phyloP scores from a whole-genome alignment of 192 early-diverging fungal species.

The Mortierella alpina region DNA sequence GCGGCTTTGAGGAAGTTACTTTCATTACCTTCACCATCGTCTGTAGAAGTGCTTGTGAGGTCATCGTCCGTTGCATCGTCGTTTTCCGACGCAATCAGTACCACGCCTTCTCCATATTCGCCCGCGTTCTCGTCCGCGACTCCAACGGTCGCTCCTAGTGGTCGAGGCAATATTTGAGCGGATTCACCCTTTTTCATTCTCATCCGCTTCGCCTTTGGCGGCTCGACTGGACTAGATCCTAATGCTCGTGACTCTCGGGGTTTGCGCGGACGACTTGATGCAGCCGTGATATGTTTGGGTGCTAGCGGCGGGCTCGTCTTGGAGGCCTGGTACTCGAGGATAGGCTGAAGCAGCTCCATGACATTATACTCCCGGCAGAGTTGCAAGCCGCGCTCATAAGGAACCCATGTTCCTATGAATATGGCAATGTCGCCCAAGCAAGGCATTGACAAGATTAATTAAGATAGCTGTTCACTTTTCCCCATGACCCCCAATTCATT shows the following conservation, averaged over 20 bases:
- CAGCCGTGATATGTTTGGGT: slow-evolving; percentile 67
- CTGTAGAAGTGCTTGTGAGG: slow-evolving; percentile 1
- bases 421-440: not conserved
- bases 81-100: not conserved
- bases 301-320: slow-evolving; percentile 64
- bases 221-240: not conserved
- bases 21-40: slow-evolving; percentile 7
- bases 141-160: not conserved
- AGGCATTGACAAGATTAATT: not conserved
- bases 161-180: not conserved
- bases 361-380: slow-evolving; percentile 87
- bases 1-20: not conserved
- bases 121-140: not conserved
- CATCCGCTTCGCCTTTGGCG: too few relatives aligned
- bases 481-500: slow-evolving; percentile 24
- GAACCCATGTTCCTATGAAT: slow-evolving; percentile 77
- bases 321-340: slow-evolving; percentile 84
- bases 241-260: slow-evolving; percentile 37
- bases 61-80: slow-evolving; percentile 23
- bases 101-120: not conserved
- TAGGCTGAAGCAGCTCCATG: slow-evolving; percentile 73
- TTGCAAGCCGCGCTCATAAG: slow-evolving; percentile 82
- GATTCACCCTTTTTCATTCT: too few relatives aligned
- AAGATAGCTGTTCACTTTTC: not conserved
- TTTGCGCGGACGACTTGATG: slow-evolving; percentile 61